Evolutionary conservation across 2,329 filamentous ascomycete genomes (phyloP), one percentile per base, ranked within the genome.

Genomic region (Pochonia chlamydosporia): DNA sequence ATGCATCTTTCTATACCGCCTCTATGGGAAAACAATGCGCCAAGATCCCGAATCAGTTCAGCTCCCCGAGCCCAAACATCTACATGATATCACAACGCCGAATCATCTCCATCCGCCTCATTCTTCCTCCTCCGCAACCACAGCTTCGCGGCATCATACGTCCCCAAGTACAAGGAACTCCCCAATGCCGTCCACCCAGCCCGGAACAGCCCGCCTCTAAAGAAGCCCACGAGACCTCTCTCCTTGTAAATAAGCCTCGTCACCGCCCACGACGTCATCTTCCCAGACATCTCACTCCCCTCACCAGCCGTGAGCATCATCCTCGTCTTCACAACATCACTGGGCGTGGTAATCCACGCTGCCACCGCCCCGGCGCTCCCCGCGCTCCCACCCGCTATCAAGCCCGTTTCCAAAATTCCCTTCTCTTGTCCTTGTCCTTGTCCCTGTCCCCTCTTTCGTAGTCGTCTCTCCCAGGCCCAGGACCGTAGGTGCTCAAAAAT

Each of bases 301-400:
- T 42, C 31, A 35, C 70, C 73, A 1, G 82, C 82, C 25, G 77
- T 74, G 23, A 96, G 72, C 90, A 95, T 96, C 67, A 95, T 86
- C 43, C 88, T 72, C 53, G 90, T 95, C 72, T 96, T 95, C 21
- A 96, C 79, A 9, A 95, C 89, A 64, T 96, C 91, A 47, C 90
- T 81, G 0, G 91, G 91, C 43, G 90, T 95, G 2, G 90, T 96
- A n/a, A 93, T 63, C 9, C 87, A 77, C 1, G 90, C 87, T 0
- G 89, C 84, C 8, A 92, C 64, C 5, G 81, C 80, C 0, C 90
- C 90, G 0, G 89, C 87, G 14, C 76, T 64, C 2, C 84, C 88
- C 0, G 89, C 90, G 59, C 86, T 87, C 3, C 78, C 48, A 0
- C 85, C 89, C 1, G 88, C 93, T 37, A 92, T 78, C 2, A 78